Percentiles rank a stretch among this genome's conserved stretches.
Evolutionary conservation across 768 basidiomycete genomes (phyloP).

Genomic region (Collybia sordida): DNA sequence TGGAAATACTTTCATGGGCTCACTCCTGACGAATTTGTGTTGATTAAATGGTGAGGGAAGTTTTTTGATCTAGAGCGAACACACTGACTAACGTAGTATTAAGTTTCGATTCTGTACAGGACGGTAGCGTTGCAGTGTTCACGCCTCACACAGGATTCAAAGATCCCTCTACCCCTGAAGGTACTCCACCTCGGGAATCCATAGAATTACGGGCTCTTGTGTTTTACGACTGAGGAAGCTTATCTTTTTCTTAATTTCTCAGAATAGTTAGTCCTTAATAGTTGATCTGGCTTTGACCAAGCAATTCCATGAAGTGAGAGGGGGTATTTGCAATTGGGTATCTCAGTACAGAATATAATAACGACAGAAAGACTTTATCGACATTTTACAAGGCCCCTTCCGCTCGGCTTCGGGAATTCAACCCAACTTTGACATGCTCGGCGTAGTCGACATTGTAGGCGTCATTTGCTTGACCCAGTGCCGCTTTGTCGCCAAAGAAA

Average conservation of each 20-base stretch:
- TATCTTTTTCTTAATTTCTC: too few species aligned
- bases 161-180: constrained; percentile 44
- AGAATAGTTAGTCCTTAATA: too few species aligned
- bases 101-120: constrained; percentile 40
- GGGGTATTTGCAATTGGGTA: too few species aligned
- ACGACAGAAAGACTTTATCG: too few species aligned
- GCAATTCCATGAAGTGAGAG: too few species aligned
- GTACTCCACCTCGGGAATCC: constrained; percentile 44
- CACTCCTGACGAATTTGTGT: constrained; percentile 45
- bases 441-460: constrained; percentile 49
- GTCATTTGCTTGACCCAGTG: constrained; percentile 32
- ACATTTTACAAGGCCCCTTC: constrained; percentile 4
- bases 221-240: constrained; percentile 40
- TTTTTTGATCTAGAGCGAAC: neutral
- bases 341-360: too few species aligned
- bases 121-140: constrained; percentile 41
- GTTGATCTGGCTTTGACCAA: too few species aligned
- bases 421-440: constrained; percentile 39
- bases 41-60: constrained; percentile 51
- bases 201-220: constrained; percentile 54
- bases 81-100: neutral
- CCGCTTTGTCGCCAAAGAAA: constrained; percentile 50
- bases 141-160: constrained; percentile 54
- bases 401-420: constrained; percentile 12
- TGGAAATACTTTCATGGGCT: constrained; percentile 53